Conservation (phyloP, 2,329 filamentous ascomycete species). For the Diaporthe velutina region DNA sequence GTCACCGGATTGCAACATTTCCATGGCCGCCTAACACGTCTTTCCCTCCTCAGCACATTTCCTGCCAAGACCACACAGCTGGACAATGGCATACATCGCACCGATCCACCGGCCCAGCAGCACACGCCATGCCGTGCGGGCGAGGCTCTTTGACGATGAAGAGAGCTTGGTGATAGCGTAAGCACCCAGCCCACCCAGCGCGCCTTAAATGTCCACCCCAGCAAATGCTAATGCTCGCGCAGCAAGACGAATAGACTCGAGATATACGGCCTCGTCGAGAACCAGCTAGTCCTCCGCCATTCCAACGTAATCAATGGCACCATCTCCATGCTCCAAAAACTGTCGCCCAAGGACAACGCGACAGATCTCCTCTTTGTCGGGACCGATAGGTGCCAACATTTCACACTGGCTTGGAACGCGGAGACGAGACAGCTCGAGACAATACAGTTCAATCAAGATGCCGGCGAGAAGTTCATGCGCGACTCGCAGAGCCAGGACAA, state of each 20-base stretch:
- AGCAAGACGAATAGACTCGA: conserved; percentile 90
- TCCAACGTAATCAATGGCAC: conserved; percentile 86
- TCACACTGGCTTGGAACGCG: conserved; percentile 87
- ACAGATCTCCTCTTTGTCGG: conserved; percentile 93
- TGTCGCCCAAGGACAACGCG: conserved; percentile 79
- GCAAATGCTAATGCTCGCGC: conserved; percentile 47
- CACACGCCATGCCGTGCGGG: conserved; percentile 87
- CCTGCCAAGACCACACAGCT: conserved; percentile 2
- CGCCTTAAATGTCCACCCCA: conserved; percentile 17
- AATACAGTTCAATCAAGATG: conserved; percentile 64
- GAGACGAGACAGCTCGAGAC: conserved; percentile 64
- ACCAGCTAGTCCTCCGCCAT: conserved; percentile 71
- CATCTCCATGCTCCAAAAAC: conserved; percentile 84
- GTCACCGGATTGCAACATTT: conserved; percentile 1
- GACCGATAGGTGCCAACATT: conserved; percentile 91
- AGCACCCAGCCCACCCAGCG: conserved; percentile 51
- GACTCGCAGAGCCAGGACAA: conserved; percentile 87
- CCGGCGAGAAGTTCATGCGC: conserved; percentile 72
- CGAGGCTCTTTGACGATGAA: conserved; percentile 81
- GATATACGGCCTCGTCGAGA: conserved; percentile 78
- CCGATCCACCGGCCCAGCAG: conserved; percentile 94
- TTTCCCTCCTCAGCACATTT: background rate
- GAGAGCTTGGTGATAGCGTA: conserved; percentile 92
- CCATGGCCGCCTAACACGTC: conserved; percentile 16
- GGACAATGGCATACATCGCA: conserved; percentile 89